Evolutionary conservation across 1,284 basidiomycete species (phyloP).

Genomic region (Tetrapyrgos nigripes): DNA sequence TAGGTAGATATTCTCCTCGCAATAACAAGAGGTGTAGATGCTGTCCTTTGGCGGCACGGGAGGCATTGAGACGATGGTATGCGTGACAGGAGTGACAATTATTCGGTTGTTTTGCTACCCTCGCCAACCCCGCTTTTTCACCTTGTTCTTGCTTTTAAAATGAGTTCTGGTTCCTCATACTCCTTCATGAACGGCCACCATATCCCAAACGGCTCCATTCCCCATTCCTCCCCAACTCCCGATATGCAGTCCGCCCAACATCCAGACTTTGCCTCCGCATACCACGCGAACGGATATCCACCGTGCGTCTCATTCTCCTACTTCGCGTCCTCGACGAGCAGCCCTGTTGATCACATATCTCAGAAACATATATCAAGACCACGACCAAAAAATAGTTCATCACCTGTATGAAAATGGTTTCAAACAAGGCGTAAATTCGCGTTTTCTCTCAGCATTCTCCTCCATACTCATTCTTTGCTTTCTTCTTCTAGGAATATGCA

Average conservation of each 20-base stretch:
- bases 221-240: neutral
- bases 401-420: conserved; percentile 82
- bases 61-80: neutral
- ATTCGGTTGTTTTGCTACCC: neutral
- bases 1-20: conserved; percentile 78
- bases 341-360: no score
- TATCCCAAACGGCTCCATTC: conserved; percentile 5
- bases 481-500: conserved; percentile 68
- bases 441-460: conserved; percentile 3
- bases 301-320: conserved; percentile 44
- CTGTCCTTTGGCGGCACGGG: conserved; percentile 24
- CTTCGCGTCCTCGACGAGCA: neutral
- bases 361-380: conserved; percentile 41
- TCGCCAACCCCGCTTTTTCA: neutral
- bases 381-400: conserved; percentile 75
- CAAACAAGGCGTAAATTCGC: conserved; percentile 70
- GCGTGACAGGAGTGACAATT: conserved; percentile 2
- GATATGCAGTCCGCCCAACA: neutral
- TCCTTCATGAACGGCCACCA: conserved; percentile 9
- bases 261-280: conserved; percentile 17
- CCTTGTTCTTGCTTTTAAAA: conserved; percentile 5
- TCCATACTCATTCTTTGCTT: conserved; percentile 15
- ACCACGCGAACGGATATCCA: conserved; percentile 48
- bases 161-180: conserved; percentile 13
- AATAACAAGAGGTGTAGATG: conserved; percentile 39